Base-by-base conservation (phyloP, 2,329 filamentous ascomycete genomes). In the Mycosphaerella sp. region DNA sequence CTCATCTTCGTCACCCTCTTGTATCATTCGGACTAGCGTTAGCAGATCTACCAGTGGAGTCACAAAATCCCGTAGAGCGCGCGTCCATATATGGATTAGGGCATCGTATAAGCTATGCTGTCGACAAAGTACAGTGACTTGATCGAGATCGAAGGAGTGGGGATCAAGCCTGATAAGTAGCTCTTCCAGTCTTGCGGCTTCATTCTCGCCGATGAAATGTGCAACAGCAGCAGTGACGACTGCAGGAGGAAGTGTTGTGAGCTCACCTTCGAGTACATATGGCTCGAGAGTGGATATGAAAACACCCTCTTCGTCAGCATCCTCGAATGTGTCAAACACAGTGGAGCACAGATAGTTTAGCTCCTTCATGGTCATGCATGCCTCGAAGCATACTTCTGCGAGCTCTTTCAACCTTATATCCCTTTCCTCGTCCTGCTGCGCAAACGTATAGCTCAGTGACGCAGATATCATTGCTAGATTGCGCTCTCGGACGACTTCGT, bases 51-150 rank as follows among this genome's bases (percentile, higher is more conserved):
- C 85, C 53, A 97, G 76, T 1, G 93, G 92, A 1, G 91, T 95
- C 58, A 96, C 84, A 65, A 95, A 96, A 70, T 98, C 95, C 58
- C 78, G 76, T 29, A 98, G 76, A 2, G 89, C 90, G 69, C 89
- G 86, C 57, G 95, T 97, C 93, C 93, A 98, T 52, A 98, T 87
- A 68, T 97, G 96, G 42, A 95, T 90, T 53, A 96, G 80, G 2
- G 93, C 95, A 71, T 98, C 95, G 67, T 96, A 98, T 3, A 98
- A 79, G 60, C 86, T 83, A 69, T 97, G 85, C 67, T 92, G 86
- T 69, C 93, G 95, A 78, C 93, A 98, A 23, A 98, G 77, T 10
- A 81, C 80, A 0, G 92, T 96, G 54, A 95, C 83, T 70, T 97
- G 89, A 68, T 98, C 92, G 62, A 98, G 84, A 68, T 98, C 95